phyloP scores from a whole-genome alignment of 1,139 yeast genomes.

The Arxiozyma heterogenica region DNA sequence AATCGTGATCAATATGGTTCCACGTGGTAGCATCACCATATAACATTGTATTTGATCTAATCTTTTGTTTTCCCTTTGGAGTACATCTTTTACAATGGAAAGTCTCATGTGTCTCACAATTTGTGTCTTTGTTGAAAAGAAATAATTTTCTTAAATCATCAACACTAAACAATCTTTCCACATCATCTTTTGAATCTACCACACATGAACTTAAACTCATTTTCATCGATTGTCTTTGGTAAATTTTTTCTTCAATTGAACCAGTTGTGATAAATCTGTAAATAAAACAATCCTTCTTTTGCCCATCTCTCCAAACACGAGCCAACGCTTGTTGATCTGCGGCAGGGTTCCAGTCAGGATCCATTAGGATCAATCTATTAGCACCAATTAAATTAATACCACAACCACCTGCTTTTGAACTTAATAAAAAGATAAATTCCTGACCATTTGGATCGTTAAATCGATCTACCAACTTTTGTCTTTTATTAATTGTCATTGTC shows the following conservation, averaged over 20 bases:
- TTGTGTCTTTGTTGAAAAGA: constrained; percentile 55
- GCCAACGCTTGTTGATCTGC: constrained; percentile 98
- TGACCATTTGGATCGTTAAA: constrained; percentile 86
- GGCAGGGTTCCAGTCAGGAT: constrained; percentile 99
- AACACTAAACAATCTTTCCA: constrained; percentile 80
- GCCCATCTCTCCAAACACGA: constrained; percentile 98
- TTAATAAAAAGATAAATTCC: constrained; percentile 78
- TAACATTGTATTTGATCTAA: constrained; percentile 75
- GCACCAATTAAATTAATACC: constrained; percentile 97
- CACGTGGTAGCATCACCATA: constrained; percentile 98
- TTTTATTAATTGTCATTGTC: constrained; percentile 79
- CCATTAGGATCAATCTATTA: constrained; percentile 75
- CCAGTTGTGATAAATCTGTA: constrained; percentile 92
- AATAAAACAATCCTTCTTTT: constrained; percentile 90
- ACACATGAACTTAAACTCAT: constrained; percentile 89
- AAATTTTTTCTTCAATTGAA: constrained; percentile 90
- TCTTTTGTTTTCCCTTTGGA: constrained; percentile 50
- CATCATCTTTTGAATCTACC: constrained; percentile 93
- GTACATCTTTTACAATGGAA: constrained; percentile 78
- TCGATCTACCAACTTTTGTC: constrained; percentile 85
- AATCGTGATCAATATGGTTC: constrained; percentile 74
- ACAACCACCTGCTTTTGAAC: constrained; percentile 98
- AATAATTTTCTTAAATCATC: constrained; percentile 73
- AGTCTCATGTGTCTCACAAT: constrained; percentile 89
- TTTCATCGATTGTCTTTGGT: constrained; percentile 95